Evolutionary conservation across 2,329 filamentous ascomycete species (phyloP).

Genomic region (Xylaria sp.): DNA sequence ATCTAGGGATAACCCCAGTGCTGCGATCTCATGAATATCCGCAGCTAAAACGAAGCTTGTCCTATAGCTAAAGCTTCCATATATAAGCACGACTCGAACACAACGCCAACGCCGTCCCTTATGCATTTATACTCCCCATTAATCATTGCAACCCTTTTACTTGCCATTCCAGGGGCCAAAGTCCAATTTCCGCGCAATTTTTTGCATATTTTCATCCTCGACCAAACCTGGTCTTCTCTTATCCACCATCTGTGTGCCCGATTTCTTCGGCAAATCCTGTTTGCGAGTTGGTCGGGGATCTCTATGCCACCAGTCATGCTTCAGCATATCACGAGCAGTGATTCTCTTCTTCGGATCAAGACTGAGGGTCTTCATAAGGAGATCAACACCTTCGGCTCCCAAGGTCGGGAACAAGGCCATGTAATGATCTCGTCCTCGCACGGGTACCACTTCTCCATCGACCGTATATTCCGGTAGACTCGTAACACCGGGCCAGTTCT

Average conservation of each 20-base stretch:
- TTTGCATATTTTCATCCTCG: conserved; percentile 63
- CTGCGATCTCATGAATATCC: not conserved
- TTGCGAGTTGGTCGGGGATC: conserved; percentile 80
- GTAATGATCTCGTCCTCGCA: conserved; percentile 68
- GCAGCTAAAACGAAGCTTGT: not conserved
- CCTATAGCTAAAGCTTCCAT: not conserved
- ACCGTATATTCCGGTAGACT: conserved; percentile 76
- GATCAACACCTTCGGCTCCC: conserved; percentile 76
- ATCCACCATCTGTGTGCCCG: conserved; percentile 67
- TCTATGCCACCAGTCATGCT: conserved; percentile 79
- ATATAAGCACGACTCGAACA: conserved; percentile 6
- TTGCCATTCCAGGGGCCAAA: conserved; percentile 51
- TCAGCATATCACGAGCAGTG: conserved; percentile 69
- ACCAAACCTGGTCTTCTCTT: conserved; percentile 69
- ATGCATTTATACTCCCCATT: conserved; percentile 11
- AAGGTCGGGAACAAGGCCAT: conserved; percentile 71
- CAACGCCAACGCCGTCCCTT: conserved; percentile 18
- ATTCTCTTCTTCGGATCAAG: conserved; percentile 84
- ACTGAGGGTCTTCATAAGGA: conserved; percentile 77
- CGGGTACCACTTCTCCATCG: conserved; percentile 51
- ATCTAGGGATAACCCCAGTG: conserved; percentile 1
- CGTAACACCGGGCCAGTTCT: conserved; percentile 90
- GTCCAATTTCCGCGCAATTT: conserved; percentile 77
- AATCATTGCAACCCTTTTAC: conserved; percentile 21
- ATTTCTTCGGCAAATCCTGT: conserved; percentile 73